Base-by-base conservation (phyloP, 1,139 yeast species). In the Komagataea norvegica region DNA sequence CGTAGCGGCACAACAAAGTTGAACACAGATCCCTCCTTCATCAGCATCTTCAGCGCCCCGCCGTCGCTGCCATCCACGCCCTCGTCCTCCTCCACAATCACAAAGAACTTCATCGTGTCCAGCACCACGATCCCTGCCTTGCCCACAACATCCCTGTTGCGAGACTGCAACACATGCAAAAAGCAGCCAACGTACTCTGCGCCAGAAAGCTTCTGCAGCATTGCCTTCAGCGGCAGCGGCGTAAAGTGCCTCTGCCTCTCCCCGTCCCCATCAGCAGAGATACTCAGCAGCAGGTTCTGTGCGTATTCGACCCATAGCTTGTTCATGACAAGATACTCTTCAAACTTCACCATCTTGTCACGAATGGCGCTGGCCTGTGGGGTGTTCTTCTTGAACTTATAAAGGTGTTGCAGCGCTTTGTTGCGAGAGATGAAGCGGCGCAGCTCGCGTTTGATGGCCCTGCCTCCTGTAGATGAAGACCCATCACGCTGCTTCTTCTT, bases 181-280 rank as follows among this genome's bases (percentile, higher is more conserved):
- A 64, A 57, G 15, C 95, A 77, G 3, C 98, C 97, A 49, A 83
- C 84, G 59, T 73, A 85, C 54, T 91, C 98, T 1, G 95, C 91
- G 45, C 81, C 71, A 0, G 91, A 72, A 25, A 89, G 61, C 51
- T 81, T 80, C 5, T 77, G 66, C 17, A 81, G 58, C 1, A 72
- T 47, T 26, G 59, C 15, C 22, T 33, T 37, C 24, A 36, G 10
- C 6, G 25, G 17, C 6, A 8, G 6, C n/a, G 59, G 20, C 61
- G 61, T 11, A 28, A 23, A 38, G 3, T 33, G 34, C 3, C 22
- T 18, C 6, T 23, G 35, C 5, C 43, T 36, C 20, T n/a, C n/a
- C n/a, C n/a, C n/a, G n/a, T n/a, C n/a, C n/a, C n/a, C n/a, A n/a
- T n/a, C n/a, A n/a, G n/a, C n/a, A n/a, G n/a, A n/a, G n/a, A n/a